phyloP scores from a whole-genome alignment of 2,329 filamentous ascomycete species.

The Verticillium nubilum region DNA sequence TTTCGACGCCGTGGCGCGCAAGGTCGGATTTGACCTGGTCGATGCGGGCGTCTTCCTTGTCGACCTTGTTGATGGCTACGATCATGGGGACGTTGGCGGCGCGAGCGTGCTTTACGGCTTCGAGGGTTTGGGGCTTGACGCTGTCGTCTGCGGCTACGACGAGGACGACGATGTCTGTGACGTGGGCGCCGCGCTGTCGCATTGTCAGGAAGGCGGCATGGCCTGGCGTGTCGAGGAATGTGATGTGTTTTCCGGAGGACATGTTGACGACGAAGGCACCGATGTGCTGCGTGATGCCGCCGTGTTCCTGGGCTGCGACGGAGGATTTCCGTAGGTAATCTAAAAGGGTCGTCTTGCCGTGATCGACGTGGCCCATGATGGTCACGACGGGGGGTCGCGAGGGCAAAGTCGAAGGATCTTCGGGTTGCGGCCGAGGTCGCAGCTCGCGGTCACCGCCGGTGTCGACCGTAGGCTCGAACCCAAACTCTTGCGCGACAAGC shows the following conservation, averaged over 20 bases:
- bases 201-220: slow-evolving; percentile 95
- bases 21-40: slow-evolving; percentile 87
- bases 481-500: slow-evolving; percentile 86
- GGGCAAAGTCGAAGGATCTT: slow-evolving; percentile 64
- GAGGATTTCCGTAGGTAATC: slow-evolving; percentile 93
- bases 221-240: slow-evolving; percentile 93
- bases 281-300: slow-evolving; percentile 97
- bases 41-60: slow-evolving; percentile 76
- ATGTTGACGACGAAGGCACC: slow-evolving; percentile 92
- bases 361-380: slow-evolving; percentile 99
- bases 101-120: slow-evolving; percentile 91
- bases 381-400: slow-evolving; percentile 87
- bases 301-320: slow-evolving; percentile 84
- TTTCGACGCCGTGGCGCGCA: slow-evolving; percentile 74
- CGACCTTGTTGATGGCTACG: slow-evolving; percentile 95
- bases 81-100: slow-evolving; percentile 88
- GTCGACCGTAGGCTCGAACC: slow-evolving; percentile 79
- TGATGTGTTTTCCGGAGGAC: slow-evolving; percentile 82
- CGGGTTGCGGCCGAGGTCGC: slow-evolving; percentile 59
- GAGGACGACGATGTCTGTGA: slow-evolving; percentile 93
- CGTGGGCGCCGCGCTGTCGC: slow-evolving; percentile 90
- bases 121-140: slow-evolving; percentile 93
- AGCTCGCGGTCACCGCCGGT: slow-evolving; percentile 64
- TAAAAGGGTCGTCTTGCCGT: slow-evolving; percentile 94
- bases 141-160: slow-evolving; percentile 96